Conservation (phyloP, 1,284 basidiomycete species). For the Papiliotrema fonsecae region DNA sequence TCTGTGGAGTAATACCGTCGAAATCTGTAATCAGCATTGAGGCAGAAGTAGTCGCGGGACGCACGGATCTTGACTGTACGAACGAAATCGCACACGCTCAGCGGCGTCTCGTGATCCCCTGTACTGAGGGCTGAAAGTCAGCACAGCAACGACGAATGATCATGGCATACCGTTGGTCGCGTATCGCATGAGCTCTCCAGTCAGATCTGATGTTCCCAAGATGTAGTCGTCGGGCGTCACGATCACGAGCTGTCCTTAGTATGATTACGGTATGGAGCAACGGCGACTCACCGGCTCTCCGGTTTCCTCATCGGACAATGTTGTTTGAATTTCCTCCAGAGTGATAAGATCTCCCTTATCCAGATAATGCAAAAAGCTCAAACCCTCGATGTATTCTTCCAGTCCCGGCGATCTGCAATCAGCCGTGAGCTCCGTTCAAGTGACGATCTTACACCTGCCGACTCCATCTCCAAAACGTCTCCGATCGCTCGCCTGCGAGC, state of each 20-base stretch:
- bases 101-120: constrained; percentile 65
- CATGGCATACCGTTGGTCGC: constrained; percentile 60
- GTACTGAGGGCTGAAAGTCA: constrained; percentile 52
- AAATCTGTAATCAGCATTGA: constrained; percentile 22
- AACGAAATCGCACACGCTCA: constrained; percentile 69
- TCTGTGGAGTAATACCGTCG: constrained; percentile 30
- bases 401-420: constrained; percentile 52
- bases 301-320: constrained; percentile 55
- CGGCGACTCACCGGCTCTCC: constrained; percentile 57
- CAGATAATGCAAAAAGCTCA: constrained; percentile 84
- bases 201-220: constrained; percentile 87
- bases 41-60: constrained; percentile 22
- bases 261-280: not conserved
- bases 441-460: constrained; percentile 61
- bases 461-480: constrained; percentile 71
- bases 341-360: constrained; percentile 67
- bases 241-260: constrained; percentile 48
- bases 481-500: constrained; percentile 51
- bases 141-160: constrained; percentile 1
- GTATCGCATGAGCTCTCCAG: constrained; percentile 92
- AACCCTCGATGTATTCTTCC: constrained; percentile 90
- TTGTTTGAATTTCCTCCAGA: constrained; percentile 62
- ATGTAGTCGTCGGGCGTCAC: constrained; percentile 83
- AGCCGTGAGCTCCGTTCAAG: not conserved
- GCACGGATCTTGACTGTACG: constrained; percentile 70